phyloP scores from a whole-genome alignment of 257 asterid genomes.

The Primulina tabacum region DNA sequence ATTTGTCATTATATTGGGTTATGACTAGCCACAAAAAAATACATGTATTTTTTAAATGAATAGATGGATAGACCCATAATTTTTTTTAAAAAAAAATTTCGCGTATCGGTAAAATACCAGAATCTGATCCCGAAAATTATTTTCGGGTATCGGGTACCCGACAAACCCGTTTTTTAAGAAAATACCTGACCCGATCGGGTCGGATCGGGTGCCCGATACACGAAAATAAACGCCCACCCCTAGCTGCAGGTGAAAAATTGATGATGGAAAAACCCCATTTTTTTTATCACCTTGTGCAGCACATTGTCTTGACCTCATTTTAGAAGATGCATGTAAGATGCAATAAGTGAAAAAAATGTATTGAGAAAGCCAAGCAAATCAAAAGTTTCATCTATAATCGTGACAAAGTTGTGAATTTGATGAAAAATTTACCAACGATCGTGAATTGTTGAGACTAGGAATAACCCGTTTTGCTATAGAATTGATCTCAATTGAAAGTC shows the following conservation, averaged over 20 bases:
- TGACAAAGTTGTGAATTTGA: conserved; percentile 5
- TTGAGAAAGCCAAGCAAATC: not conserved
- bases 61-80: no score
- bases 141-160: no score
- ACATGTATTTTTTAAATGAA: no score
- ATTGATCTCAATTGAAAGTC: not conserved
- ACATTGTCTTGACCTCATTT: not conserved
- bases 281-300: not conserved
- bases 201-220: no score
- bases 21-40: no score
- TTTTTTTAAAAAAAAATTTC: no score
- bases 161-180: no score
- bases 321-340: not conserved
- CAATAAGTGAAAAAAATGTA: not conserved
- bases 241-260: not conserved
- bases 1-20: no score
- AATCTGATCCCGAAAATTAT: no score
- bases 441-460: not conserved
- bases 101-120: no score
- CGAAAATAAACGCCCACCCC: no score
- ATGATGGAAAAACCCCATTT: not conserved
- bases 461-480: not conserved
- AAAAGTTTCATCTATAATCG: not conserved
- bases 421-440: not conserved
- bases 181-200: no score